Percentiles rank a stretch among this genome's conserved stretches.
phyloP scores from a whole-genome alignment of 2,329 filamentous ascomycete genomes.

The Mariannaea elegans region DNA sequence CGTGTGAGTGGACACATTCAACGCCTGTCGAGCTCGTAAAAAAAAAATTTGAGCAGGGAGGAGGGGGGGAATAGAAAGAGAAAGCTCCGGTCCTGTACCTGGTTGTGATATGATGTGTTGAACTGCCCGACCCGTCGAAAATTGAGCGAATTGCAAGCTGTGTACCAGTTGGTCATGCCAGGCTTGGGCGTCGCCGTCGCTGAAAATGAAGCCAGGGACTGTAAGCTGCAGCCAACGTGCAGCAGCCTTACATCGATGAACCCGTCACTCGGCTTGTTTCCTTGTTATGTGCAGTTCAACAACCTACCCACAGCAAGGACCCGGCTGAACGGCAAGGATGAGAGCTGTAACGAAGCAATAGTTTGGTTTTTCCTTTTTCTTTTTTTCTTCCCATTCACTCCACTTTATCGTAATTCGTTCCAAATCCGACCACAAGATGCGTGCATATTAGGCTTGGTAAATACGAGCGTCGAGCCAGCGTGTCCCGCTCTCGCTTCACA shows the following conservation, averaged over 20 bases:
- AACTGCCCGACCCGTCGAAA: background rate
- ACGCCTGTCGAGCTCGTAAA: too few species aligned
- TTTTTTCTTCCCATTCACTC: background rate
- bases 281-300: background rate
- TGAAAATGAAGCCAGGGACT: background rate
- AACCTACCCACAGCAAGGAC: background rate
- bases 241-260: slow-evolving; percentile 10
- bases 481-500: background rate
- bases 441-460: slow-evolving; percentile 12
- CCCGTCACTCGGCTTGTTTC: background rate
- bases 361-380: background rate
- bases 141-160: background rate
- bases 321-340: background rate
- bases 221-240: slow-evolving; percentile 1
- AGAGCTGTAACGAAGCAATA: background rate
- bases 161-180: too few species aligned
- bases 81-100: background rate
- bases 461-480: slow-evolving; percentile 16
- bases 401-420: background rate
- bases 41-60: too few species aligned
- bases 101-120: background rate
- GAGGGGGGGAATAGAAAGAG: too few species aligned
- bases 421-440: slow-evolving; percentile 1
- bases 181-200: too few species aligned
- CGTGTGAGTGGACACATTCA: too few species aligned